Base-by-base conservation (phyloP, 495 filamentous ascomycete species). In the Daldinia loculata region DNA sequence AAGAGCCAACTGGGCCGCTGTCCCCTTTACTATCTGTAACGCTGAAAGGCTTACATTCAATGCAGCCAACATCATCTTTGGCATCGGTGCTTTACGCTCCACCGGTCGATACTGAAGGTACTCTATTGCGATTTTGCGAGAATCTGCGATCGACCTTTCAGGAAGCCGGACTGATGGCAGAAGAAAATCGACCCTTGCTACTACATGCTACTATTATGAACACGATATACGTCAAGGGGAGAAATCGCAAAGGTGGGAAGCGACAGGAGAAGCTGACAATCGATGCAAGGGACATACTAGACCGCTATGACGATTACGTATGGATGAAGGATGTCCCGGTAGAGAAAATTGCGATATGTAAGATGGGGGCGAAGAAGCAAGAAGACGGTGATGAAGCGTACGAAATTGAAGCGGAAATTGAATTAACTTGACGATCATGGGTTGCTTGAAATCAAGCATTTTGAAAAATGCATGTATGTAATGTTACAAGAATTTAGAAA, bases 151-250 rank as follows among this genome's bases (percentile, higher is more conserved):
- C 84, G 0, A 76, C 71, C 4, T 97, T 97, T 72, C 79, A 80
- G 3, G 79, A 89, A 5, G 86, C 86, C 2, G 90, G 85, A 1
- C 82, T 94, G 17, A 74, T 97, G 69, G 74, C 81, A 1, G 78
- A 70, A 2, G 91, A 95, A 22, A 76, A 74, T 1, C 80, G 94
- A 34, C 87, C 88, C n/a, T 77, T 98, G 55, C 84, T 91, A 19
- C 75, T 97, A 56, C 95, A 97, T 76, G 93, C 92, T 15, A 97
- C 95, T 3, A 83, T 98, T 4, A 79, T 95, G 22, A 97, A 98
- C 78, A 97, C 93, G 7, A 87, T 94, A 32, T 97, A 97, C 76
- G 88, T 90, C 36, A 86, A 83, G 66, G 81, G 77, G 1, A 67
- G 81, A 79, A 75, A 78, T 69, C 67, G 81, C 43, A 72, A 78